Percentiles rank a stretch among this genome's conserved stretches.
These are phyloP conservation scores for Fragaria vesca DNA, from an alignment of 306 rosid species.

Conservation along the genomic window DNA sequence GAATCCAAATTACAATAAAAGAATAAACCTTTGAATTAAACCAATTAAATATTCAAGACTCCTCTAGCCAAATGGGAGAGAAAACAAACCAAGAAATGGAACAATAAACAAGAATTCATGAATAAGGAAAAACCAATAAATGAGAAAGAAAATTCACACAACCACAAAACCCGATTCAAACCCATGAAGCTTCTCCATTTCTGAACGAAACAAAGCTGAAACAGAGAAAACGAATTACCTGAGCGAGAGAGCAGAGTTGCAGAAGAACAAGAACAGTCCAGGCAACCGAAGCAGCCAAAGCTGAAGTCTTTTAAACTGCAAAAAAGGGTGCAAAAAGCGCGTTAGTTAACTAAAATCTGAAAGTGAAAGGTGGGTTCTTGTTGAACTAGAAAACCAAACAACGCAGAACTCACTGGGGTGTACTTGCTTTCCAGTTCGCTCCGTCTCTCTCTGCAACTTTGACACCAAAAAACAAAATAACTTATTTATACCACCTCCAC, in stretches of 20 bases:
- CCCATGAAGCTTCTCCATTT: neutral
- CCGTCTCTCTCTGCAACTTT: neutral
- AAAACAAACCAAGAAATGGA: neutral
- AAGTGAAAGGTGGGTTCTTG: neutral
- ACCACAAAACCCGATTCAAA: neutral
- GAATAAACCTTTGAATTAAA: neutral
- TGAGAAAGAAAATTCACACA: neutral
- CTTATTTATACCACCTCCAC: constrained; percentile 2
- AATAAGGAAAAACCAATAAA: neutral
- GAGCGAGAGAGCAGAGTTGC: neutral
- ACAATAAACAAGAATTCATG: neutral
- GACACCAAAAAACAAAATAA: constrained; percentile 5
- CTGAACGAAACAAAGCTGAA: neutral
- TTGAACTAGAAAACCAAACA: neutral
- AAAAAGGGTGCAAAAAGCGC: neutral
- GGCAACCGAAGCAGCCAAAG: neutral
- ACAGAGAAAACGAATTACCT: neutral
- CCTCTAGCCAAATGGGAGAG: neutral
- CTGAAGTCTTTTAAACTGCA: neutral
- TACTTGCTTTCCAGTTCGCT: neutral
- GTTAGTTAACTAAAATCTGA: neutral
- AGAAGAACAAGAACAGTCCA: constrained; percentile 6
- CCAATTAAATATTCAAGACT: neutral
- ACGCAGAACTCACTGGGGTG: neutral
- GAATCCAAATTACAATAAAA: neutral